These are phyloP conservation scores for Chaetomium fimeti DNA, from an alignment of 495 filamentous ascomycete species.

Conservation along the genomic window DNA sequence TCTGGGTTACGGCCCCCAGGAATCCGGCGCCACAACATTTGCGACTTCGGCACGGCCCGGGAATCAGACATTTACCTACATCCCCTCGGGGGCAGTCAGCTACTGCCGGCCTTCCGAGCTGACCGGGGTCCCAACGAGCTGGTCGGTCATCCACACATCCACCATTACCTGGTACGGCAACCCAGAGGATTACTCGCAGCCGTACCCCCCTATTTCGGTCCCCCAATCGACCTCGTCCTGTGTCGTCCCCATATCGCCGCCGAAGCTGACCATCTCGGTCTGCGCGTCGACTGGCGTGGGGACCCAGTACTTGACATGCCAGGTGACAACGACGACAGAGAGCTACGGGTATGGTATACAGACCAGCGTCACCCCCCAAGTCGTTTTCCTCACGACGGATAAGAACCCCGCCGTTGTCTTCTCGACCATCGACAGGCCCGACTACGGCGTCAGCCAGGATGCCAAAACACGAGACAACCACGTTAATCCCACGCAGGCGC, in stretches of 20 bases:
- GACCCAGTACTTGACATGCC: slow-evolving; percentile 32
- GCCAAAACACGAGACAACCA: slow-evolving; percentile 29
- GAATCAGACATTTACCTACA: slow-evolving; percentile 19
- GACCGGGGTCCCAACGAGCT: slow-evolving; percentile 26
- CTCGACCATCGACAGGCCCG: slow-evolving; percentile 39
- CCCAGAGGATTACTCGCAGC: slow-evolving; percentile 44
- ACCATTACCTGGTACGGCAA: slow-evolving; percentile 48
- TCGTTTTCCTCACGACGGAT: slow-evolving; percentile 47
- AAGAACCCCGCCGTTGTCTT: slow-evolving; percentile 52
- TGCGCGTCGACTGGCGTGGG: slow-evolving; percentile 37
- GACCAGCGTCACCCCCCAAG: slow-evolving; percentile 17
- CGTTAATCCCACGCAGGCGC: slow-evolving; percentile 15
- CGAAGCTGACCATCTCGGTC: slow-evolving; percentile 40
- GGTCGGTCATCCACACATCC: slow-evolving; percentile 45
- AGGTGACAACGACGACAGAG: slow-evolving; percentile 24
- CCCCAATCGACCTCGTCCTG: slow-evolving; percentile 38
- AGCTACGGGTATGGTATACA: slow-evolving; percentile 25
- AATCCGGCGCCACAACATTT: slow-evolving; percentile 6
- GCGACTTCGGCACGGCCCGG: slow-evolving; percentile 13
- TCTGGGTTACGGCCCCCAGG: slow-evolving; percentile 5
- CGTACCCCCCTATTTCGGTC: slow-evolving; percentile 40
- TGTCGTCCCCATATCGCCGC: slow-evolving; percentile 31
- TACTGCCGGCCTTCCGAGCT: slow-evolving; percentile 26
- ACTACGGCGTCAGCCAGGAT: slow-evolving; percentile 42
- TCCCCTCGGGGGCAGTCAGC: slow-evolving; percentile 13